Evolutionary conservation across 1,139 yeast species (phyloP).

Genomic region (Barnettozyma hawaiiensis): DNA sequence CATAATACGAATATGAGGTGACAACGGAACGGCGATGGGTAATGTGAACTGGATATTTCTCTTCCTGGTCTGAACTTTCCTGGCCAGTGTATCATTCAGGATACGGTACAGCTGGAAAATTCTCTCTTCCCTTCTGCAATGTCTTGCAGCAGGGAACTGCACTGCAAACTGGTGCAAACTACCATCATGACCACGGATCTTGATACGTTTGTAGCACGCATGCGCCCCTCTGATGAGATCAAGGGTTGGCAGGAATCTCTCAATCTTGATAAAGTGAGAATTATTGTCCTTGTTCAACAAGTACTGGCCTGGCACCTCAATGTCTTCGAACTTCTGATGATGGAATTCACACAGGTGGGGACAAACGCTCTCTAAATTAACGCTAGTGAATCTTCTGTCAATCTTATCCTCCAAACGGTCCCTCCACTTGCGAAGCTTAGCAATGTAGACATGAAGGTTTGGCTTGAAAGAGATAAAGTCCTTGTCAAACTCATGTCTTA

Average conservation of each 20-base stretch:
- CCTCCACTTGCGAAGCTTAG: slow-evolving; percentile 85
- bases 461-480: slow-evolving; percentile 89
- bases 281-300: slow-evolving; percentile 78
- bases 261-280: slow-evolving; percentile 85
- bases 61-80: slow-evolving; percentile 82
- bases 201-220: slow-evolving; percentile 85
- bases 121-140: slow-evolving; percentile 93
- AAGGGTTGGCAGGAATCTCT: slow-evolving; percentile 83
- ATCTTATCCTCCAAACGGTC: slow-evolving; percentile 87
- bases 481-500: slow-evolving; percentile 84
- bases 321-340: slow-evolving; percentile 95
- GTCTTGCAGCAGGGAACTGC: slow-evolving; percentile 97
- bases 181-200: slow-evolving; percentile 93
- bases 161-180: slow-evolving; percentile 88
- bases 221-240: slow-evolving; percentile 88
- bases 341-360: slow-evolving; percentile 97
- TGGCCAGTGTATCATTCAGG: slow-evolving; percentile 72
- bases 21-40: slow-evolving; percentile 89
- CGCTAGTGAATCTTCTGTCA: slow-evolving; percentile 72
- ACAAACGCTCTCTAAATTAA: slow-evolving; percentile 82
- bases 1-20: slow-evolving; percentile 90
- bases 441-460: slow-evolving; percentile 79
- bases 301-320: slow-evolving; percentile 97
- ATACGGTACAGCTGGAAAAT: slow-evolving; percentile 87
- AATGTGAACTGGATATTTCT: slow-evolving; percentile 81